phyloP scores from a whole-genome alignment of 73 alveolate genomes.

The Paramecium bursaria region DNA sequence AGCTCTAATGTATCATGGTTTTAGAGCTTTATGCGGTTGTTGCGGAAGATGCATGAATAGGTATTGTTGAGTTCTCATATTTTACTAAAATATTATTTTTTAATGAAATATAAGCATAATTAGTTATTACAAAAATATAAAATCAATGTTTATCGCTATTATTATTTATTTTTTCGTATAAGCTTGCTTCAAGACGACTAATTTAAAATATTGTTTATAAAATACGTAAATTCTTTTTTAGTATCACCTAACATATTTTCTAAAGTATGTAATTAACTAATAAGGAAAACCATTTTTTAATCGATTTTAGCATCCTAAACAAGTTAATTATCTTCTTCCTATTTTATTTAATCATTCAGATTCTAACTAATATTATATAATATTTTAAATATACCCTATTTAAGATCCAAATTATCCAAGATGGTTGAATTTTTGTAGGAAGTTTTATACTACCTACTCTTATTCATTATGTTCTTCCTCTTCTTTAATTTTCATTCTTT shows the following conservation, averaged over 20 bases:
- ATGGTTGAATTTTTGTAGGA: constrained; percentile 29
- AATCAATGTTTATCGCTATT: too few species aligned
- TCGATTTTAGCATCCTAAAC: constrained; percentile 50
- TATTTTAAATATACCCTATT: constrained; percentile 5
- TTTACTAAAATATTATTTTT: too few species aligned
- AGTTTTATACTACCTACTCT: constrained; percentile 23
- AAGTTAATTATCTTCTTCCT: constrained; percentile 34
- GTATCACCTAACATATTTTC: constrained; percentile 60
- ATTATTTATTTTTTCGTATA: constrained; percentile 53
- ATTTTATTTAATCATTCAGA: constrained; percentile 6
- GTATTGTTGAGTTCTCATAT: too few species aligned
- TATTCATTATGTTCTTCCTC: constrained; percentile 54
- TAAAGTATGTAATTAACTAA: constrained; percentile 54
- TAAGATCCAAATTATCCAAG: constrained; percentile 37
- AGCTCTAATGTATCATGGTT: too few species aligned
- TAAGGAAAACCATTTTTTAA: constrained; percentile 41
- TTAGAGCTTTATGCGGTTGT: too few species aligned
- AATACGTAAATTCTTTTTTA: constrained; percentile 58
- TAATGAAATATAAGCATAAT: too few species aligned
- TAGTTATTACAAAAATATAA: too few species aligned
- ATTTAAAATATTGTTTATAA: too few species aligned
- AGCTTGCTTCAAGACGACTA: constrained; percentile 49
- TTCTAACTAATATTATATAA: background rate
- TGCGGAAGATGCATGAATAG: too few species aligned
- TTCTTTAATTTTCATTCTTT: constrained; percentile 2